Evolutionary conservation across 2,329 filamentous ascomycete species (phyloP), one percentile per base, ranked within the genome.

Genomic region (Epichloe bromicola): DNA sequence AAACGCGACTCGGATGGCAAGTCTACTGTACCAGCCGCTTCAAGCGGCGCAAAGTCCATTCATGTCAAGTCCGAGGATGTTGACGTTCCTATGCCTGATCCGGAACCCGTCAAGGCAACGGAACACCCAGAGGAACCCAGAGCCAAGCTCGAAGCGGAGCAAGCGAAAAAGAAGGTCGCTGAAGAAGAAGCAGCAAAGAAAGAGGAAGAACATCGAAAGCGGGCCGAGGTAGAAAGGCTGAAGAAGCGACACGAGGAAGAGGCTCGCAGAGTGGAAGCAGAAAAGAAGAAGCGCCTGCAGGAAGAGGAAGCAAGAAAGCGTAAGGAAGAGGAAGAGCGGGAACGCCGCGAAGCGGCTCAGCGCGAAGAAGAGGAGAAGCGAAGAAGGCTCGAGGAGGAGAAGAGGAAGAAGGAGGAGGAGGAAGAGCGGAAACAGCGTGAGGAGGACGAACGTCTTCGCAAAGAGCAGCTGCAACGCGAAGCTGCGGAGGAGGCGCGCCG

Each of bases 71-170:
- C 74, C 0, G 77, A 80, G 54, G 76, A 80, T 50, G 61, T 67
- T 2, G 78, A 81, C 50, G 61, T 77, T 8, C 75, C 78, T 19
- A 80, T 81, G 77, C 67, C 65, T 2, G 78, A 80, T 54, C 71
- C 68, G 2, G 65, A 65, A 42, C 59, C 58, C 12, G 58, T 60
- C 4, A 61, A 61, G 39, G 59, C 60, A 17, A 54, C 51, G 3
- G 62, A 65, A 5, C 57, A 57, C n/a, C 51, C 56, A 42, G 37
- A 52, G 3, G 46, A 44, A 38, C 34, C 17, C 19, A 49, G 39
- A 40, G 41, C 41, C 20, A 52, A 41, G n/a, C 3, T 34, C 15
- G 54, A 68, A 63, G 58, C 65, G 55, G 65, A 55, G 54, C 58
- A 53, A 42, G 53, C 57, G 43, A 63, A 53, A 61, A 59, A 60